A percentile compares a stretch with the other conserved stretches of the same genome.
These are phyloP conservation scores for Phalaenopsis aphrodite DNA, from an alignment of 106 monocot genomes.

Conservation along the genomic window DNA sequence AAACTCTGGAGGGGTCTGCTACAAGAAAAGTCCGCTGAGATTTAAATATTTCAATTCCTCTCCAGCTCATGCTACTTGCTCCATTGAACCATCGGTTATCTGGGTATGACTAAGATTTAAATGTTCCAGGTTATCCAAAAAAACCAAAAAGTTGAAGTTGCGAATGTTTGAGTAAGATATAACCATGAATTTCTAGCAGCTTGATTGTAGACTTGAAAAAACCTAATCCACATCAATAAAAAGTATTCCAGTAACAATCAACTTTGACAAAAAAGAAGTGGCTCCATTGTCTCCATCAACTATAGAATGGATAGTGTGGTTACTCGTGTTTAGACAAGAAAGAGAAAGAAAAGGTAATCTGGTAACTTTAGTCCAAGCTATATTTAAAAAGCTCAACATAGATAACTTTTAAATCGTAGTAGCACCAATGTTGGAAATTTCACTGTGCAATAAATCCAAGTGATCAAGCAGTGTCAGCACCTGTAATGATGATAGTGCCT, in stretches of 20 bases:
- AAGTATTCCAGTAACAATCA: slow-evolving; percentile 41
- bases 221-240: slow-evolving; percentile 36
- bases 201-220: slow-evolving; percentile 32
- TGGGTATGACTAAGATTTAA: slow-evolving; percentile 50
- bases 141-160: slow-evolving; percentile 34
- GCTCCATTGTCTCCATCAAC: slow-evolving; percentile 17
- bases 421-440: slow-evolving; percentile 59
- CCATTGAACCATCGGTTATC: slow-evolving; percentile 45
- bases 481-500: slow-evolving; percentile 56
- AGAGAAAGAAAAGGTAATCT: slow-evolving; percentile 51
- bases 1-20: too few relatives aligned
- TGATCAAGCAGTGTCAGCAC: slow-evolving; percentile 57
- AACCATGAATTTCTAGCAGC: slow-evolving; percentile 50
- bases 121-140: slow-evolving; percentile 54
- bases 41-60: slow-evolving; percentile 47
- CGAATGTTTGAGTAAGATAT: slow-evolving; percentile 43
- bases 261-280: slow-evolving; percentile 36
- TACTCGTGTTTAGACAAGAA: slow-evolving; percentile 65
- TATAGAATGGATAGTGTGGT: slow-evolving; percentile 59
- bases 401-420: slow-evolving; percentile 41
- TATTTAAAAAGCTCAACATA: slow-evolving; percentile 49
- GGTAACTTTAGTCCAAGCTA: slow-evolving; percentile 85
- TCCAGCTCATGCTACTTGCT: slow-evolving; percentile 37
- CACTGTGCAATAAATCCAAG: slow-evolving; percentile 84
- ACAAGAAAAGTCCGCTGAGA: slow-evolving; percentile 15